These are phyloP conservation scores for Royoungia palumana DNA, from an alignment of 768 basidiomycete genomes.

Conservation along the genomic window DNA sequence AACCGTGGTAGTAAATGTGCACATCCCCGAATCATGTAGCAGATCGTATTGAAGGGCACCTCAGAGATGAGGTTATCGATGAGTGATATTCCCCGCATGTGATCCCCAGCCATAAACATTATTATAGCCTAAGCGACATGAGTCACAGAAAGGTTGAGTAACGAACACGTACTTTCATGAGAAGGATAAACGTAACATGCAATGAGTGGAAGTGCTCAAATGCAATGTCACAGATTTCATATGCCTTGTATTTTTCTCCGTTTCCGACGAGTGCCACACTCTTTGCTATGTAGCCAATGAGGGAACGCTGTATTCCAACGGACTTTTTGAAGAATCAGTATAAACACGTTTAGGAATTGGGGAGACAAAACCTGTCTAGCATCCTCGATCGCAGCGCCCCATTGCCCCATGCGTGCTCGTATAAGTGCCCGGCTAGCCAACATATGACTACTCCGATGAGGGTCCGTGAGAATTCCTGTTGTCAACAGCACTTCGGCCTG, in stretches of 20 bases:
- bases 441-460: background rate
- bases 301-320: background rate
- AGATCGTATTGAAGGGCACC: too few relatives aligned
- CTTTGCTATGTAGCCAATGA: conserved; percentile 3
- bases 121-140: too few relatives aligned
- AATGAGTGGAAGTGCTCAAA: too few relatives aligned
- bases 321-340: background rate
- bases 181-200: too few relatives aligned
- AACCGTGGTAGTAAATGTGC: background rate
- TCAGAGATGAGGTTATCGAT: too few relatives aligned
- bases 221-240: too few relatives aligned
- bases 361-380: background rate
- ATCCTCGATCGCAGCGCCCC: background rate
- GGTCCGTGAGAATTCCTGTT: background rate
- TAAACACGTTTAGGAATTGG: background rate
- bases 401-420: background rate
- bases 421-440: conserved; percentile 4
- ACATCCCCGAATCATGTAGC: too few relatives aligned
- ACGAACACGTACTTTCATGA: too few relatives aligned
- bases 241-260: too few relatives aligned
- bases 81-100: too few relatives aligned
- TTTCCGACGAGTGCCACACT: background rate
- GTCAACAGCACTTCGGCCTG: background rate
- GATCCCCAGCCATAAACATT: too few relatives aligned
- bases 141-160: too few relatives aligned